Conservation (phyloP, 2,329 filamentous ascomycete genomes). For the Rhynchosporium graminicola region DNA sequence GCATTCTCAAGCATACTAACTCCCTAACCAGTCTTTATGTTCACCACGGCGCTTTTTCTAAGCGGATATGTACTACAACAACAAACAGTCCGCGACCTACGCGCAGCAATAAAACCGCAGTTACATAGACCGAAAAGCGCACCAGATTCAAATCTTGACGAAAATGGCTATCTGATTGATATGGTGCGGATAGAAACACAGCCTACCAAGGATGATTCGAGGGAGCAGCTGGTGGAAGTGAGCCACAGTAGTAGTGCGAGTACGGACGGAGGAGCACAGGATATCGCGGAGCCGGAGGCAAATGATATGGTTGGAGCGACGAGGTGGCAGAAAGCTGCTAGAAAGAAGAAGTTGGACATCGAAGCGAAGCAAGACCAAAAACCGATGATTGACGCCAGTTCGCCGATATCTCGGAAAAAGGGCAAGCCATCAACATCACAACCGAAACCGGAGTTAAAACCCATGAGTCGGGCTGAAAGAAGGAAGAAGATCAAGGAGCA, state of each 20-base stretch:
- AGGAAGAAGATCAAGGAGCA: constrained; percentile 60
- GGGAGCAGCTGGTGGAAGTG: background rate
- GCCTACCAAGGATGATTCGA: background rate
- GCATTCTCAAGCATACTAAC: constrained; percentile 17
- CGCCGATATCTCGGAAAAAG: constrained; percentile 55
- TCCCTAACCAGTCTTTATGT: constrained; percentile 63
- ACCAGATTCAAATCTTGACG: constrained; percentile 29
- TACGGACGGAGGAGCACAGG: constrained; percentile 2
- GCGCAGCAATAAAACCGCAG: constrained; percentile 60
- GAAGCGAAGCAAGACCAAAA: constrained; percentile 12
- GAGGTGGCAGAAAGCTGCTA: constrained; percentile 32
- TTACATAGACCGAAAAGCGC: constrained; percentile 22
- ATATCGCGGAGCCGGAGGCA: constrained; percentile 8
- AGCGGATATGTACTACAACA: constrained; percentile 88
- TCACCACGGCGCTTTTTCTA: constrained; percentile 80
- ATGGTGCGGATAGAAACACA: constrained; percentile 24
- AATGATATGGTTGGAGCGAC: constrained; percentile 32
- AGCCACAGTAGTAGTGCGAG: background rate
- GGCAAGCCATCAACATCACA: constrained; percentile 46
- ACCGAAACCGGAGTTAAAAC: constrained; percentile 23
- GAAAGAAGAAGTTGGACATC: constrained; percentile 25
- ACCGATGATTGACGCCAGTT: constrained; percentile 15
- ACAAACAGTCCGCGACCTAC: constrained; percentile 75
- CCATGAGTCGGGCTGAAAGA: constrained; percentile 43
- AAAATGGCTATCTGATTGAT: constrained; percentile 28